phyloP scores from a whole-genome alignment of 2,329 filamentous ascomycete genomes.

The Microsporum canis region DNA sequence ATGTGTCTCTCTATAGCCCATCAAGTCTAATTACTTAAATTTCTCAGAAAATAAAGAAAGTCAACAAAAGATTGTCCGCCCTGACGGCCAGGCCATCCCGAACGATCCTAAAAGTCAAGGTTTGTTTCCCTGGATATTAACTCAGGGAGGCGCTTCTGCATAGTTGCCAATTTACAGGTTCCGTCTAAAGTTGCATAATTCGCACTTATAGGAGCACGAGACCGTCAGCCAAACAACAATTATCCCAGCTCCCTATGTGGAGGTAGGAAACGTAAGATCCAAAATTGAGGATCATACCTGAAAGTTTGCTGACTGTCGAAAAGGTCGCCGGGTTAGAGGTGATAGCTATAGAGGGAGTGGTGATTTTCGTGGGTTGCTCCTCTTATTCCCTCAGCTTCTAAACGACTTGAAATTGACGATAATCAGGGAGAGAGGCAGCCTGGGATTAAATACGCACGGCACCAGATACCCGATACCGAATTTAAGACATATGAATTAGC shows the following conservation, averaged over 20 bases:
- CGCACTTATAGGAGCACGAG: not conserved
- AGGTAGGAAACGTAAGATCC: not conserved
- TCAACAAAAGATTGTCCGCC: not conserved
- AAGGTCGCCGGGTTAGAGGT: not conserved
- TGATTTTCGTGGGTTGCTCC: not conserved
- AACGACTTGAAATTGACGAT: not conserved
- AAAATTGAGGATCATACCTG: not conserved
- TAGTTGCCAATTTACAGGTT: not conserved
- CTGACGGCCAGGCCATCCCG: not conserved
- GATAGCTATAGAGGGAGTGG: not conserved
- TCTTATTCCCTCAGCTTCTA: not conserved
- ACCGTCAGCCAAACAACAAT: not conserved
- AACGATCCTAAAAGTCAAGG: not conserved
- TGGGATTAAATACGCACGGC: not conserved
- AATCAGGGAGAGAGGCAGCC: not conserved
- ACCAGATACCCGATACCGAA: not conserved
- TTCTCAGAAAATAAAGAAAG: not conserved
- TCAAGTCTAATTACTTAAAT: not conserved
- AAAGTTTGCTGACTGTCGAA: not conserved
- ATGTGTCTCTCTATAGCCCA: not conserved
- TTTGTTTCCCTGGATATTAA: not conserved
- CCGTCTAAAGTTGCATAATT: not conserved
- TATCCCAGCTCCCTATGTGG: not conserved
- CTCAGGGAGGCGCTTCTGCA: not conserved
- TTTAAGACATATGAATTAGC: not conserved